Conservation (phyloP, 257 asterid species). For the Solanum dulcamara region DNA sequence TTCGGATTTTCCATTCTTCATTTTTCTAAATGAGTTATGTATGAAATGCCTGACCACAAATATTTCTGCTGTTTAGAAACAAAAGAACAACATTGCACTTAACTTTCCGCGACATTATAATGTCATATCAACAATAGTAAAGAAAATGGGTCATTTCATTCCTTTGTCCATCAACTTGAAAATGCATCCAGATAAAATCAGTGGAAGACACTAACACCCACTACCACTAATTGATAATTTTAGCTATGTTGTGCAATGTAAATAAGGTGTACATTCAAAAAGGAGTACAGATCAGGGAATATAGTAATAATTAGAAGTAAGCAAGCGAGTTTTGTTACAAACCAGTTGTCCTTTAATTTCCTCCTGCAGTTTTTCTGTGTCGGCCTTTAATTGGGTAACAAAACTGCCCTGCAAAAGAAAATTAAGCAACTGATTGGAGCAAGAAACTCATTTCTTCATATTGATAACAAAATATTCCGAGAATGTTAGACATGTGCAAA, state of each 20-base stretch:
- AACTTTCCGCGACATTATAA: not conserved
- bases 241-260: not conserved
- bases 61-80: not conserved
- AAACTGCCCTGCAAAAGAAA: slow-evolving; percentile 53
- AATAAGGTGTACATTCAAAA: not conserved
- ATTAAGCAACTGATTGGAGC: not conserved
- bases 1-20: not conserved
- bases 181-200: not conserved
- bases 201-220: not conserved
- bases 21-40: not conserved
- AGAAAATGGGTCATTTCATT: not conserved
- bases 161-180: not conserved
- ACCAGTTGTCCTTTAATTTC: slow-evolving; percentile 82
- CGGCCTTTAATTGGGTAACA: slow-evolving; percentile 66
- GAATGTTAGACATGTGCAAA: not conserved
- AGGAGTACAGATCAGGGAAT: not conserved
- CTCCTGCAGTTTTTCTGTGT: slow-evolving; percentile 61
- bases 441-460: not conserved
- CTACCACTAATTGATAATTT: not conserved
- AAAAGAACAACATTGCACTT: not conserved
- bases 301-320: not conserved
- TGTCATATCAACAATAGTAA: not conserved
- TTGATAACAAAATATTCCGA: not conserved
- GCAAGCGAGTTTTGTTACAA: slow-evolving; percentile 9
- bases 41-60: not conserved